These are phyloP conservation scores for Nemania sp. DNA, from an alignment of 2,329 filamentous ascomycete genomes.

Conservation along the genomic window DNA sequence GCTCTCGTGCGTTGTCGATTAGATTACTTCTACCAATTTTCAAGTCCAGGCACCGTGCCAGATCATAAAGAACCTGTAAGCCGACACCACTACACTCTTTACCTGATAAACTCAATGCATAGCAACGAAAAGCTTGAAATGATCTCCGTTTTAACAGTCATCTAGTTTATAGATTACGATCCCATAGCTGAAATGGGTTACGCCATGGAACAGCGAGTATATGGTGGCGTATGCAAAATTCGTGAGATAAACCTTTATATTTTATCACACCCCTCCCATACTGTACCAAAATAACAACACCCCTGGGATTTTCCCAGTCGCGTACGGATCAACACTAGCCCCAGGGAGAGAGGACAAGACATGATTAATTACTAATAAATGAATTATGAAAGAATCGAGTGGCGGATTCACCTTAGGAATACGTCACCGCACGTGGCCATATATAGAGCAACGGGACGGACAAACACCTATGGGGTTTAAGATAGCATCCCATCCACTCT, in stretches of 20 bases:
- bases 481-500: too few species aligned
- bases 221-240: too few species aligned
- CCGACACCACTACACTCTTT: not conserved
- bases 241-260: not conserved
- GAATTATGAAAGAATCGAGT: too few species aligned
- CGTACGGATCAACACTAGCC: not conserved
- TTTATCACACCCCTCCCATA: not conserved
- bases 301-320: not conserved
- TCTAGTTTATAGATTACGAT: slow-evolving; percentile 9
- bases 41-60: not conserved
- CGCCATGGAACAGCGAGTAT: too few species aligned
- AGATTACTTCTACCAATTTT: not conserved
- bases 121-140: not conserved
- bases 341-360: too few species aligned
- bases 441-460: too few species aligned
- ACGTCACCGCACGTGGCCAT: too few species aligned
- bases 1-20: not conserved
- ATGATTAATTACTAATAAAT: too few species aligned
- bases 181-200: slow-evolving; percentile 4
- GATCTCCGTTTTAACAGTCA: not conserved
- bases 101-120: too few species aligned
- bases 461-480: too few species aligned
- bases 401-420: too few species aligned
- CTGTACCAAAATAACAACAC: not conserved
- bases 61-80: not conserved